Conservation (phyloP, 495 filamentous ascomycete species). For the Aspergillus olivimuriae region DNA sequence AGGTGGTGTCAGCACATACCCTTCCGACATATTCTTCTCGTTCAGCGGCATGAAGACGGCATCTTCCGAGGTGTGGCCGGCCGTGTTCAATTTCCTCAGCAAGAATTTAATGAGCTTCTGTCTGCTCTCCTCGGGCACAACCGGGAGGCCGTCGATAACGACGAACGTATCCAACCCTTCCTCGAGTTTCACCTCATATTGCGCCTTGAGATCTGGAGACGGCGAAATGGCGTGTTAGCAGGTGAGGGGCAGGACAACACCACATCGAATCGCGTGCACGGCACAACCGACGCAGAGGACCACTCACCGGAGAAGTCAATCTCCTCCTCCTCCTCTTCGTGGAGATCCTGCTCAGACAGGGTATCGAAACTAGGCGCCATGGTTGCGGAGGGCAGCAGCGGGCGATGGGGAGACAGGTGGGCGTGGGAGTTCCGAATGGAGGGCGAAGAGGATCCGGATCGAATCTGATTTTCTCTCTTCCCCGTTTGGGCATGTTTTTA, state of each 20-base stretch:
- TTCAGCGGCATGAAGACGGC: constrained; percentile 87
- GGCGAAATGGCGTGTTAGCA: constrained; percentile 17
- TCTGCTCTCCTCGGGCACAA: constrained; percentile 74
- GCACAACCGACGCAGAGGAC: too few relatives aligned
- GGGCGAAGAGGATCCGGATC: constrained; percentile 10
- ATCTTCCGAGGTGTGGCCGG: constrained; percentile 80
- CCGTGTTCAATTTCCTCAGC: constrained; percentile 78
- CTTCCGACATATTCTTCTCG: constrained; percentile 72
- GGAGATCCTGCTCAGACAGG: constrained; percentile 70
- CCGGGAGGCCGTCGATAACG: constrained; percentile 86
- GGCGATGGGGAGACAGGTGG: constrained; percentile 2
- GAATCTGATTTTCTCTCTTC: constrained; percentile 18
- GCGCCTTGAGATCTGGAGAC: constrained; percentile 69
- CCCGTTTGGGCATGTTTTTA: constrained; percentile 32
- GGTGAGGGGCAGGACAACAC: constrained; percentile 18
- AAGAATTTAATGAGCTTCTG: constrained; percentile 92
- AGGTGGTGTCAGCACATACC: constrained; percentile 47
- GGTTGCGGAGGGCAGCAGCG: constrained; percentile 24
- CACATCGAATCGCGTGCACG: too few relatives aligned
- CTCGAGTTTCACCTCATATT: constrained; percentile 92
- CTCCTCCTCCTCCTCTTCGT: constrained; percentile 84
- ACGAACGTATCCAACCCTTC: constrained; percentile 94
- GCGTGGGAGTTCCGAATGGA: neutral
- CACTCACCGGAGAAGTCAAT: constrained; percentile 77
- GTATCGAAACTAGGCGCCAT: constrained; percentile 73